These are phyloP conservation scores for Cucurbitaria berberidis DNA, from an alignment of 2,329 filamentous ascomycete genomes.

Conservation along the genomic window DNA sequence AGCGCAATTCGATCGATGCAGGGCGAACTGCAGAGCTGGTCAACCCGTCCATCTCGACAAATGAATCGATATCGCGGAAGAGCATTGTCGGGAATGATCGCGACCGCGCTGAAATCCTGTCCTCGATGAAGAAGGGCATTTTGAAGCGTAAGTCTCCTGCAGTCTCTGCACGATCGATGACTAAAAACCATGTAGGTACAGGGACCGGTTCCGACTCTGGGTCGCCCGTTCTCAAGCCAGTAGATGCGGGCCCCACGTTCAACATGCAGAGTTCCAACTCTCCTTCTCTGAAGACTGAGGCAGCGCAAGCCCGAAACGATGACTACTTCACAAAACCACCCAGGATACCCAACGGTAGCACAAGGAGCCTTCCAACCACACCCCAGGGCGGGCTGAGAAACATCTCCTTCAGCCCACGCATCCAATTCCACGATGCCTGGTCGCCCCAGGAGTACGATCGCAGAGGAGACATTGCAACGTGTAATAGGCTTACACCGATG, in stretches of 20 bases:
- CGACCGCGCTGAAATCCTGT: slow-evolving; percentile 89
- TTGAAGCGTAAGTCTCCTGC: slow-evolving; percentile 73
- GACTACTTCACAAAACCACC: slow-evolving; percentile 88
- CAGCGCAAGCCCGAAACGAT: slow-evolving; percentile 59
- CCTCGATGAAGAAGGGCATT: slow-evolving; percentile 93
- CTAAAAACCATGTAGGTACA: slow-evolving; percentile 45
- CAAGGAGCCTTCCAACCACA: slow-evolving; percentile 80
- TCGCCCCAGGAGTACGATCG: slow-evolving; percentile 94
- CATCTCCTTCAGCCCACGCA: slow-evolving; percentile 84
- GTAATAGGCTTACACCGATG: slow-evolving; percentile 95
- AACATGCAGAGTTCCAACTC: slow-evolving; percentile 86
- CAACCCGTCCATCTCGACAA: slow-evolving; percentile 43
- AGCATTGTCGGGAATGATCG: slow-evolving; percentile 90
- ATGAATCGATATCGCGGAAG: slow-evolving; percentile 68
- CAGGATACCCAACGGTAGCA: slow-evolving; percentile 71
- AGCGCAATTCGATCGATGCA: slow-evolving; percentile 80
- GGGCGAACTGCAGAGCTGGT: slow-evolving; percentile 53
- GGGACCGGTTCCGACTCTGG: slow-evolving; percentile 67
- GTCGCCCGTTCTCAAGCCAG: slow-evolving; percentile 70
- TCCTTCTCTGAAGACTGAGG: slow-evolving; percentile 81
- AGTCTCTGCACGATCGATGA: slow-evolving; percentile 10
- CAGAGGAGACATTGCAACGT: slow-evolving; percentile 93
- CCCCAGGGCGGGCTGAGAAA: slow-evolving; percentile 69
- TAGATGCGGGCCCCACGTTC: slow-evolving; percentile 66
- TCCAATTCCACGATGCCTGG: slow-evolving; percentile 97